phyloP scores from a whole-genome alignment of 129 eudicot genomes.

The Tanacetum coccineum region DNA sequence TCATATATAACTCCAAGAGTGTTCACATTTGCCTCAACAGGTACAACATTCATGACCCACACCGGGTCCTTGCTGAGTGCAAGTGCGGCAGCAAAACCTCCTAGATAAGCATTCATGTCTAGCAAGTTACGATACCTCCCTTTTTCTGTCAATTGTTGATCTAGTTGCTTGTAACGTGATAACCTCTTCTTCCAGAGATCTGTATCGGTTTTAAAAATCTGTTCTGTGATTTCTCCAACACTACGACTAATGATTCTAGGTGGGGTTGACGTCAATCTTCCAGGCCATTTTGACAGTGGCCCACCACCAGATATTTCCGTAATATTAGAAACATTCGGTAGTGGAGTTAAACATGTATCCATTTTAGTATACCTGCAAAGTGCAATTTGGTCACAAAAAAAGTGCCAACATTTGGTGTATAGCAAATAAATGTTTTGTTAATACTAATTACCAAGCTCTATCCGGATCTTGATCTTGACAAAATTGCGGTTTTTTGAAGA shows the following conservation, averaged over 20 bases:
- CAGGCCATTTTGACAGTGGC: conserved; percentile 64
- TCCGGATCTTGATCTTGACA: conserved; percentile 67
- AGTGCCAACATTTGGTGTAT: not conserved
- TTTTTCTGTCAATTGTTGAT: conserved; percentile 58
- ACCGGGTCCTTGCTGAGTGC: conserved; percentile 54
- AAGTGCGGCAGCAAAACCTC: conserved; percentile 93
- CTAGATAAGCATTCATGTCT: conserved; percentile 88
- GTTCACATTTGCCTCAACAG: conserved; percentile 56
- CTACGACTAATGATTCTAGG: conserved; percentile 65
- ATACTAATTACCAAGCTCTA: conserved; percentile 56
- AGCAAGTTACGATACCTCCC: conserved; percentile 86
- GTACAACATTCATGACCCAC: conserved; percentile 94
- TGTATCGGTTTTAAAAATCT: conserved; percentile 40
- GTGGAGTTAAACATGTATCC: conserved; percentile 74
- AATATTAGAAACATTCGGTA: conserved; percentile 64
- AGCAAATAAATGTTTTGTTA: not conserved
- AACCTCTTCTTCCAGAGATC: conserved; percentile 67
- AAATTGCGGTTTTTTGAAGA: conserved; percentile 65
- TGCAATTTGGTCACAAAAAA: not conserved
- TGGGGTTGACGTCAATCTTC: conserved; percentile 73
- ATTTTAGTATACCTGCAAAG: conserved; percentile 72
- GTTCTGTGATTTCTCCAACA: conserved; percentile 60
- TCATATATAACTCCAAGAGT: conserved; percentile 82
- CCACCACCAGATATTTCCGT: conserved; percentile 83
- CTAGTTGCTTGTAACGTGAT: conserved; percentile 51